Base-by-base conservation (phyloP, 441 rosid species). In the Populus hybrid region DNA sequence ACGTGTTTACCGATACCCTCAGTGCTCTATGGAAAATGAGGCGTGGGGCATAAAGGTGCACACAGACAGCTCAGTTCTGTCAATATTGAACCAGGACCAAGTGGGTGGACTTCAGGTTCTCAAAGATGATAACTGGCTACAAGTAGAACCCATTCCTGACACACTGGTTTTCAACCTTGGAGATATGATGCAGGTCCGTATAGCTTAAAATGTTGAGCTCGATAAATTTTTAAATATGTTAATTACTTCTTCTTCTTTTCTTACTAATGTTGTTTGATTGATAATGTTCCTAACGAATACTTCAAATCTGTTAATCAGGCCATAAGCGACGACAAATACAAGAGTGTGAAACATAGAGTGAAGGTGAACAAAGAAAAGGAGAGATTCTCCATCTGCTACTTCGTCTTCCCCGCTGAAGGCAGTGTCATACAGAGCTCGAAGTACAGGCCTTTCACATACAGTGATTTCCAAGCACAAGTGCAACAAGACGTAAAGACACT, bases 141-240 rank as follows among this genome's bases (percentile, higher is more conserved):
- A 24, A 9, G 85, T 91, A 5, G 74, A 83, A 9, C 91, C 97
- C 26, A 70, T 83, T 71, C 85, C 90, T 1, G 42, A 81, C 71
- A 82, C 94, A 5, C 87, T 94, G 0, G 4, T 91, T 0, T 78
- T 92, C 83, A 91, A 92, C 78, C 80, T 92, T 4, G 98, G 97
- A 61, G 97, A 94, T 79, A 90, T 92, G 97, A 89, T 89, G 89
- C 93, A 94, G 97, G 97, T 92, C 50, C 50, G 18, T 14, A 5
- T 53, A 28, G 0, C 63, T 26, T 67, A 63, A 53, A 53, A 18
- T 53, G 1, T 50, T 16, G 61, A 53, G 61, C 61, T 53, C n/a
- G n/a, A 53, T 6, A 18, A 53, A 0, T 18, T 35, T 38, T 7
- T 61, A 65, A 69, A 32, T 53, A 21, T 36, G 36, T 6, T 35